Percentiles rank a stretch among this genome's conserved stretches.
These are phyloP conservation scores for Microbotryomycetes sp. DNA, from an alignment of 1,284 basidiomycete species.

Conservation along the genomic window DNA sequence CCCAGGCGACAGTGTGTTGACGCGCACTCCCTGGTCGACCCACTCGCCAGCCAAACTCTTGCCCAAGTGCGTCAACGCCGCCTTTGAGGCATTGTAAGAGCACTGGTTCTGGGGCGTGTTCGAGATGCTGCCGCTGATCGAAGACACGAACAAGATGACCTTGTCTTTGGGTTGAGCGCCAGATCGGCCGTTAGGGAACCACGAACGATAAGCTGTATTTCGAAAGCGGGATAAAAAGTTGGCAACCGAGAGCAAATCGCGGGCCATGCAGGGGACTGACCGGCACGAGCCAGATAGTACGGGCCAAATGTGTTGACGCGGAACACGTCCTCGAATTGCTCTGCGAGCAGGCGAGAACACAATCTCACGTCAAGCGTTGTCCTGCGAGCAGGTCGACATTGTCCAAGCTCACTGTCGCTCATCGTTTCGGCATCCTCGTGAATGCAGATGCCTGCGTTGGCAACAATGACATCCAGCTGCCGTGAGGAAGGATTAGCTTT, in stretches of 20 bases:
- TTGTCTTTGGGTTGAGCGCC: slow-evolving; percentile 34
- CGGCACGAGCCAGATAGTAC: slow-evolving; percentile 40
- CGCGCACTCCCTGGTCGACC: slow-evolving; percentile 39
- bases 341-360: slow-evolving; percentile 20
- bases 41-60: slow-evolving; percentile 42
- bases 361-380: neutral
- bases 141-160: slow-evolving; percentile 42
- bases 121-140: slow-evolving; percentile 40
- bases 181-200: slow-evolving; percentile 3
- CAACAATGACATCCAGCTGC: slow-evolving; percentile 37
- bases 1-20: slow-evolving; percentile 42
- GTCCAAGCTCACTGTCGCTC: slow-evolving; percentile 36
- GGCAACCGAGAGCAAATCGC: too few relatives aligned
- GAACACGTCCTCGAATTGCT: slow-evolving; percentile 37
- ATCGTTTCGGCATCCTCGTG: slow-evolving; percentile 40
- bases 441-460: slow-evolving; percentile 34
- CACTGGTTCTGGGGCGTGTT: slow-evolving; percentile 42
- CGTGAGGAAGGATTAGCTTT: neutral
- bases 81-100: slow-evolving; percentile 40
- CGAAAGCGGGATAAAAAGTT: neutral
- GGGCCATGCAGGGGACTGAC: neutral
- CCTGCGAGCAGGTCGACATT: too few relatives aligned
- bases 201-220: neutral
- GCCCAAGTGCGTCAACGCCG: slow-evolving; percentile 2
- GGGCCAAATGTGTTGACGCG: slow-evolving; percentile 40